These are phyloP conservation scores for Sparassis latifolia DNA, from an alignment of 1,284 basidiomycete genomes.

Conservation along the genomic window DNA sequence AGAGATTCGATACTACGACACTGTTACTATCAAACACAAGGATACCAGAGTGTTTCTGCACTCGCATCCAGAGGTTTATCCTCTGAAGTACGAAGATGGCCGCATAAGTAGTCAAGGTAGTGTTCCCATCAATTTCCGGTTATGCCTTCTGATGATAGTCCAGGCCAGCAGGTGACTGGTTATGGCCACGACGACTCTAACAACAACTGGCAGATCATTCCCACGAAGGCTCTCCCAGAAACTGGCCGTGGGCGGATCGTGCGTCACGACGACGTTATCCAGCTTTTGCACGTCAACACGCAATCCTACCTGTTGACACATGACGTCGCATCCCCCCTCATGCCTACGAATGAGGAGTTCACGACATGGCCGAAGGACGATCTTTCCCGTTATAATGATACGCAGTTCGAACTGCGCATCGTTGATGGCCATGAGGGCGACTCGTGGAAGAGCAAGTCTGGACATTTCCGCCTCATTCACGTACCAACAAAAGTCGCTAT, in stretches of 20 bases:
- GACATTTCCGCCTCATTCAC: slow-evolving; percentile 88
- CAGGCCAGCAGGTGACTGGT: slow-evolving; percentile 97
- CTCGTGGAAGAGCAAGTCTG: slow-evolving; percentile 86
- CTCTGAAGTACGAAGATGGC: slow-evolving; percentile 93
- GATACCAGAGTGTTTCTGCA: slow-evolving; percentile 92
- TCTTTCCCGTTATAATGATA: slow-evolving; percentile 74
- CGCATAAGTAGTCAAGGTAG: slow-evolving; percentile 90
- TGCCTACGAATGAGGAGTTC: slow-evolving; percentile 98
- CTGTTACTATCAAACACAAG: slow-evolving; percentile 84
- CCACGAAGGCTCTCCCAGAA: slow-evolving; percentile 87
- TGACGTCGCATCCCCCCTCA: slow-evolving; percentile 95
- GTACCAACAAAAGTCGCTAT: slow-evolving; percentile 86
- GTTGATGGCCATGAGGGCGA: slow-evolving; percentile 71
- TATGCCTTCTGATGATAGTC: slow-evolving; percentile 5
- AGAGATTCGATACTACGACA: slow-evolving; percentile 95
- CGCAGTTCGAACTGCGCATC: slow-evolving; percentile 75
- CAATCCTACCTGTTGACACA: slow-evolving; percentile 85
- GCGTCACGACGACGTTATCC: slow-evolving; percentile 83
- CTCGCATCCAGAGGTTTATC: slow-evolving; percentile 88
- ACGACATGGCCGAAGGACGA: slow-evolving; percentile 83
- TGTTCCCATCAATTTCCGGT: slow-evolving; percentile 2
- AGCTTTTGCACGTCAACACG: slow-evolving; percentile 86
- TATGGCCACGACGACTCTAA: slow-evolving; percentile 92
- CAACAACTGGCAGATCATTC: slow-evolving; percentile 94
- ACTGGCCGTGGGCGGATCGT: slow-evolving; percentile 86